Percentiles rank a stretch among this genome's conserved stretches.
phyloP scores from a whole-genome alignment of 2,329 filamentous ascomycete species.

The Clarireedia monteithiana region DNA sequence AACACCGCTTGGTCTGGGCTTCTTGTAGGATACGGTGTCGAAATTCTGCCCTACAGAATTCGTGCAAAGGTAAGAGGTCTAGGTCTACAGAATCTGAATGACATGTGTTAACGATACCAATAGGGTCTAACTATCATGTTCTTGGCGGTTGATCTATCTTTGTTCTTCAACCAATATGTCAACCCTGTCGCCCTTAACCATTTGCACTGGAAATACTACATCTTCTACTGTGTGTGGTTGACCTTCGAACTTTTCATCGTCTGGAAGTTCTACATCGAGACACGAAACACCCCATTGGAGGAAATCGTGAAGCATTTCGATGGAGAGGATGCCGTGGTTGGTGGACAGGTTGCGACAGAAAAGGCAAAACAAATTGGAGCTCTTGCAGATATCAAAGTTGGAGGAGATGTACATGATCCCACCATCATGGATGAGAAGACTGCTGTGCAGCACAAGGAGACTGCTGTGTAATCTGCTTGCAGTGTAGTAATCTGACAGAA shows the following conservation, averaged over 20 bases:
- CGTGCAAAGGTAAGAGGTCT: constrained; percentile 26
- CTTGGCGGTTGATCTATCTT: constrained; percentile 36
- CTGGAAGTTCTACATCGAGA: constrained; percentile 34
- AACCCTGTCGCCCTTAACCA: constrained; percentile 35
- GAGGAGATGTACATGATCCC: neutral
- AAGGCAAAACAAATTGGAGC: constrained; percentile 8
- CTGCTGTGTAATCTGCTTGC: too few species aligned
- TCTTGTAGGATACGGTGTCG: constrained; percentile 21
- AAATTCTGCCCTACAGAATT: constrained; percentile 25
- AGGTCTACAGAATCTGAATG: neutral
- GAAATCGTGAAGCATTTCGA: constrained; percentile 39
- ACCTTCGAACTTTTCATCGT: constrained; percentile 22
- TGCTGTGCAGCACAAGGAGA: too few species aligned
- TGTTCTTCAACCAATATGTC: constrained; percentile 38
- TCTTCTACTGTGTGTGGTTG: constrained; percentile 34
- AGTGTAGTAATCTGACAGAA: too few species aligned
- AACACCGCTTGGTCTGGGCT: constrained; percentile 27
- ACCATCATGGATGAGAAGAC: too few species aligned
- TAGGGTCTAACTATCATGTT: constrained; percentile 35
- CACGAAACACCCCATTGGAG: constrained; percentile 36
- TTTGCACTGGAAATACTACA: constrained; percentile 37
- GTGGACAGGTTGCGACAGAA: constrained; percentile 10
- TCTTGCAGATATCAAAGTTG: constrained; percentile 2
- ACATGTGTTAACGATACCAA: neutral
- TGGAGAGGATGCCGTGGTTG: constrained; percentile 32